Evolutionary conservation across 1,284 basidiomycete genomes (phyloP).

Genomic region (Ganoderma sinense): DNA sequence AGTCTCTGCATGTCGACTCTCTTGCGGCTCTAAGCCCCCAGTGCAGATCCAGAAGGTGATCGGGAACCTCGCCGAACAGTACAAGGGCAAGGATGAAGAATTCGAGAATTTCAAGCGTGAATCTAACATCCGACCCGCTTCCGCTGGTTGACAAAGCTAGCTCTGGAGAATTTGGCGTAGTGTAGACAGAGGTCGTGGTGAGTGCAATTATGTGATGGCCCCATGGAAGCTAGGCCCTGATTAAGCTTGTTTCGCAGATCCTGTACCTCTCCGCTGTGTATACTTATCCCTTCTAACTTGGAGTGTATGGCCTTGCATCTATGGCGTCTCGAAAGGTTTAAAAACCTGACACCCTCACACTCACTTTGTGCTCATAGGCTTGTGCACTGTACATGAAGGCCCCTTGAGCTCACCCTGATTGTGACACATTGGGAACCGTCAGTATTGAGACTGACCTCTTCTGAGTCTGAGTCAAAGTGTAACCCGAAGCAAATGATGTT

Average conservation of each 20-base stretch:
- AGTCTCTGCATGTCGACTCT: conserved; percentile 2
- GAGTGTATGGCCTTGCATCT: background rate
- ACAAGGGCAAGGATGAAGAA: conserved; percentile 88
- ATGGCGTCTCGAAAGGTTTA: background rate
- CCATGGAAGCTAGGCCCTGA: background rate
- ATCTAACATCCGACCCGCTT: conserved; percentile 77
- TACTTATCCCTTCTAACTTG: background rate
- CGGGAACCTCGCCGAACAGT: conserved; percentile 79
- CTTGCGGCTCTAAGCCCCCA: conserved; percentile 5
- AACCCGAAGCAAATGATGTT: background rate
- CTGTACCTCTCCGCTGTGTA: conserved; percentile 1
- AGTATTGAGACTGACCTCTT: background rate
- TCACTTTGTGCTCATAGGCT: background rate
- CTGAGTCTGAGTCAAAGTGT: background rate
- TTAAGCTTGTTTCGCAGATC: background rate
- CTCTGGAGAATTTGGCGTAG: background rate
- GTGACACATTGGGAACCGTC: too few species aligned
- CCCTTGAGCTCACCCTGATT: background rate
- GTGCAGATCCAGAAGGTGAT: conserved; percentile 83
- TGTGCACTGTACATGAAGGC: background rate
- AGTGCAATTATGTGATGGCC: background rate
- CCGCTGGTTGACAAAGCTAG: conserved; percentile 19
- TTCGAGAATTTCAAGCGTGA: conserved; percentile 86
- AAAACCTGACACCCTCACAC: background rate
- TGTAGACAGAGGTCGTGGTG: background rate